Evolutionary conservation across 2,329 filamentous ascomycete genomes (phyloP).

Genomic region (Microsporum ferrugineum): DNA sequence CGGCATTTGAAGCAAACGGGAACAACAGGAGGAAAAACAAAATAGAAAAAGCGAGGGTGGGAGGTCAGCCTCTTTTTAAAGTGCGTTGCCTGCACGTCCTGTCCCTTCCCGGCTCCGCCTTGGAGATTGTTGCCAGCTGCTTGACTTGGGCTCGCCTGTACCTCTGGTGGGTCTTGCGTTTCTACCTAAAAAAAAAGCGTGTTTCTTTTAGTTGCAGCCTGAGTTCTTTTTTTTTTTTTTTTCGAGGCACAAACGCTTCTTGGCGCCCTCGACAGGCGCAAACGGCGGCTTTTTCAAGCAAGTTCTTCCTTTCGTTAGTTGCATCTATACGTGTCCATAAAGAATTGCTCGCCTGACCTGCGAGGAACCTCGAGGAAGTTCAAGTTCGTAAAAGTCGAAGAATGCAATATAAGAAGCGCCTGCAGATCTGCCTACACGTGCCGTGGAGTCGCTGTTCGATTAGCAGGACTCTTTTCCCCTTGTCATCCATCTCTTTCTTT

Average conservation of each 20-base stretch:
- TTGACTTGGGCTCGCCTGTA: background rate
- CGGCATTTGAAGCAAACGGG: constrained; percentile 8
- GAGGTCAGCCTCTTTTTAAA: background rate
- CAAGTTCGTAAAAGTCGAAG: too few relatives aligned
- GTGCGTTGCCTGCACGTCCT: background rate
- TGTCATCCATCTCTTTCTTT: background rate
- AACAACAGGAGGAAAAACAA: background rate
- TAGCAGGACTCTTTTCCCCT: background rate
- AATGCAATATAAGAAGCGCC: background rate
- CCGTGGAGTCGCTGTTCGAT: background rate
- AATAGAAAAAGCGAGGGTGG: too few relatives aligned
- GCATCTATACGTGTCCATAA: too few relatives aligned
- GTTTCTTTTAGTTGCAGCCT: background rate
- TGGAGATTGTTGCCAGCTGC: too few relatives aligned
- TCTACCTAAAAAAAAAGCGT: background rate
- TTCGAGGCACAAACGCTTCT: too few relatives aligned
- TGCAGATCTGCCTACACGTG: background rate
- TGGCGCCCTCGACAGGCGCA: too few relatives aligned
- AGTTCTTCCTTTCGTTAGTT: too few relatives aligned
- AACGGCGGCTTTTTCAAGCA: too few relatives aligned
- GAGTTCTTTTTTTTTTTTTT: background rate
- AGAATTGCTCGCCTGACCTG: too few relatives aligned
- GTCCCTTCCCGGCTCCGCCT: background rate
- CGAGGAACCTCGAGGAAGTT: too few relatives aligned
- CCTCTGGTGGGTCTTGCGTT: background rate